Evolutionary conservation across 768 basidiomycete species (phyloP).

Genomic region (Tulasnella sp.): DNA sequence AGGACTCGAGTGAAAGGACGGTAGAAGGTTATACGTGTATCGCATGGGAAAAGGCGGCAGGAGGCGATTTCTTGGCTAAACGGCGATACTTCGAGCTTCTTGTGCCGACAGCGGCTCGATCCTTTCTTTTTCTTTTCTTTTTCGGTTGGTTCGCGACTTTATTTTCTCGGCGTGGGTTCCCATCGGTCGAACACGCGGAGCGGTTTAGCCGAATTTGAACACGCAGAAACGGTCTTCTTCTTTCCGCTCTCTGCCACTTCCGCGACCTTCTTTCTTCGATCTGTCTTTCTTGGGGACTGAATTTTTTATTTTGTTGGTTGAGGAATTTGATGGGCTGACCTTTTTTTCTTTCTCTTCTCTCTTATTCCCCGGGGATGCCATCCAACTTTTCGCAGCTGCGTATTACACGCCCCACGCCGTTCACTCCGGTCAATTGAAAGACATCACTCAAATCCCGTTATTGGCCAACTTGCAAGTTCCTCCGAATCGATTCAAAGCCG

Average conservation of each 20-base stretch:
- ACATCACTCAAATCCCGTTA: slow-evolving; percentile 3
- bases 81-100: slow-evolving; percentile 4
- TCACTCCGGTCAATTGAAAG: slow-evolving; percentile 11
- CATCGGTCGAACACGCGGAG: slow-evolving; percentile 6
- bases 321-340: background rate
- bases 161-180: background rate
- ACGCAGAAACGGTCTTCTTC: background rate
- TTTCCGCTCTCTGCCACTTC: background rate
- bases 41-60: background rate
- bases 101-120: background rate
- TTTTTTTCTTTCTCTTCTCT: background rate
- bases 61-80: slow-evolving; percentile 13
- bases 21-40: slow-evolving; percentile 18
- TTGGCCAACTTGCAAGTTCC: slow-evolving; percentile 18
- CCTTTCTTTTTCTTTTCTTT: background rate
- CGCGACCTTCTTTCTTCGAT: background rate
- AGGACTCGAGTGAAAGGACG: background rate
- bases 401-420: slow-evolving; percentile 27
- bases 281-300: background rate
- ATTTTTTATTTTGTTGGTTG: background rate
- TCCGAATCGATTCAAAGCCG: slow-evolving; percentile 20
- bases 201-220: slow-evolving; percentile 7
- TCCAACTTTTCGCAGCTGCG: background rate
- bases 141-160: background rate
- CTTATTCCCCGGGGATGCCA: background rate